These are phyloP conservation scores for Fraxinus xanthoxyloides DNA, from an alignment of 305 asterid species.

Conservation along the genomic window DNA sequence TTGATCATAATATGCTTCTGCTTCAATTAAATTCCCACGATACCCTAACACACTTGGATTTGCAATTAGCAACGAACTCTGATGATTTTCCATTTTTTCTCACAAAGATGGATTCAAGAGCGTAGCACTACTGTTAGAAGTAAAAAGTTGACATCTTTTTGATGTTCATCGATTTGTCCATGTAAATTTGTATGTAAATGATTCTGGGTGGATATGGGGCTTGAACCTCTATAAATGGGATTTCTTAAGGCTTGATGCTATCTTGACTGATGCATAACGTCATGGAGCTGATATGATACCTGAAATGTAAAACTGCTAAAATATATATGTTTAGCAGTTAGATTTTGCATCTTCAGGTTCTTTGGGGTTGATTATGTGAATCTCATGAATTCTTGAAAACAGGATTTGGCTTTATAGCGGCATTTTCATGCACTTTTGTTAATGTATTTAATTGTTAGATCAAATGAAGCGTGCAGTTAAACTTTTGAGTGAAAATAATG, in stretches of 20 bases:
- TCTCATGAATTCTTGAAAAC: not conserved
- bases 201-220: not conserved
- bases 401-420: not conserved
- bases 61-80: slow-evolving; percentile 5
- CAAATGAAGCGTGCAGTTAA: not conserved
- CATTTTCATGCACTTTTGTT: slow-evolving; percentile 17
- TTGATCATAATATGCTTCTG: slow-evolving; percentile 4
- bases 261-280: not conserved
- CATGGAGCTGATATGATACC: slow-evolving; percentile 11
- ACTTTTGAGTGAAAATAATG: slow-evolving; percentile 5
- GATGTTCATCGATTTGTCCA: slow-evolving; percentile 5
- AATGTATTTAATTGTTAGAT: slow-evolving; percentile 16
- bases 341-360: not conserved
- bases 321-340: not conserved
- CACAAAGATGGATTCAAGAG: slow-evolving; percentile 18
- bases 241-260: slow-evolving; percentile 1
- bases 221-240: not conserved
- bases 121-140: not conserved
- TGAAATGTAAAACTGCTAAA: not conserved
- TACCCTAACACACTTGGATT: not conserved
- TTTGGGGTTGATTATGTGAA: not conserved
- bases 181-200: not conserved
- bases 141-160: not conserved
- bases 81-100: not conserved
- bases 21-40: slow-evolving; percentile 11